A percentile compares a stretch with the other conserved stretches of the same genome.
Conservation (phyloP, 2,329 filamentous ascomycete species). For the Penicillium sp. region DNA sequence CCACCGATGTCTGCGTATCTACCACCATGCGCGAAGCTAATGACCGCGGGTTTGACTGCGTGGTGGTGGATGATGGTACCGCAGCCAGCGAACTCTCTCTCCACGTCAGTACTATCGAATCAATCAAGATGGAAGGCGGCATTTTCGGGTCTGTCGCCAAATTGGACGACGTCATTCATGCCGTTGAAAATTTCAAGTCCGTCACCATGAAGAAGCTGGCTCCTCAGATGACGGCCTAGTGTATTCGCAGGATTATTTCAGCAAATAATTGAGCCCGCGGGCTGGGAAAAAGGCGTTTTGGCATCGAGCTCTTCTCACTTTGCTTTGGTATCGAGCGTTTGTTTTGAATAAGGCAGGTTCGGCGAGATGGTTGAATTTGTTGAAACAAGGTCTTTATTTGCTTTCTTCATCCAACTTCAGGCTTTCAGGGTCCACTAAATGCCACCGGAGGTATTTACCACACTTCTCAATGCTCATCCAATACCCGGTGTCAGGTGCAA, state of each 20-base stretch:
- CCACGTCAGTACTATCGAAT: conserved; percentile 40
- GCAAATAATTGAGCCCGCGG: conserved; percentile 10
- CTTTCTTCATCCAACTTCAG: no score
- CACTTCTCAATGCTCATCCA: no score
- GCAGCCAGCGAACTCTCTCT: conserved; percentile 40
- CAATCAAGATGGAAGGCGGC: conserved; percentile 45
- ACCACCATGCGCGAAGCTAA: conserved; percentile 53
- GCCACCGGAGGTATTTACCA: no score
- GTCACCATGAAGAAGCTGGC: conserved; percentile 40
- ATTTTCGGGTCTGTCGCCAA: conserved; percentile 42
- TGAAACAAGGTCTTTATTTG: no score
- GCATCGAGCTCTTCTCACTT: conserved; percentile 1
- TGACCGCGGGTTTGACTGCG: conserved; percentile 51
- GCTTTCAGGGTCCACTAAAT: no score
- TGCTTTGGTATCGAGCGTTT: background rate
- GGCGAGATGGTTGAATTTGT: no score
- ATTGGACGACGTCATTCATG: conserved; percentile 37
- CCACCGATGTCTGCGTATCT: conserved; percentile 52
- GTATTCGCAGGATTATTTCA: conserved; percentile 8
- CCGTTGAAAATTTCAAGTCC: conserved; percentile 40
- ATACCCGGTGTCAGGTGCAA: no score
- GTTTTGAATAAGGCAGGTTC: no score
- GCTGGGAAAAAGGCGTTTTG: conserved; percentile 16
- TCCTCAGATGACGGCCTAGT: conserved; percentile 32
- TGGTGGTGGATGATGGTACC: conserved; percentile 48